Evolutionary conservation across 1,284 basidiomycete genomes (phyloP).

Genomic region (Cutaneotrichosporon cyanovorans): DNA sequence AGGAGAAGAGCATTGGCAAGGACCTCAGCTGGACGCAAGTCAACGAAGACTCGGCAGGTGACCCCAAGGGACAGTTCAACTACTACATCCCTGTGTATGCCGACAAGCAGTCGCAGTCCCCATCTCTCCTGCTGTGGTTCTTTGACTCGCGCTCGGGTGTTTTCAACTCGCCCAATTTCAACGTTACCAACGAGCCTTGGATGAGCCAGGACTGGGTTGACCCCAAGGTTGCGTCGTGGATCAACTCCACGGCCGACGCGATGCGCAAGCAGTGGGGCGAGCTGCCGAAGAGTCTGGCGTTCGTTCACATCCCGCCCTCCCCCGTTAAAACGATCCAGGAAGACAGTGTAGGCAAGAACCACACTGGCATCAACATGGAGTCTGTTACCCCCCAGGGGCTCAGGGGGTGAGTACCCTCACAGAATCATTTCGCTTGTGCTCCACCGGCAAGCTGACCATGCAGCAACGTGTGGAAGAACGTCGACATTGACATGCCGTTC

Average conservation of each 20-base stretch:
- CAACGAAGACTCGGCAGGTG: not conserved
- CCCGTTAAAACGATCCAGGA: not conserved
- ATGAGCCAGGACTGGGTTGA: constrained; percentile 20
- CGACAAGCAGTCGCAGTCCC: not conserved
- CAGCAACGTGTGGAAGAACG: constrained; percentile 1
- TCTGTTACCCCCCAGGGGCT: constrained; percentile 1
- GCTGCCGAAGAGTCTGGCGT: constrained; percentile 14
- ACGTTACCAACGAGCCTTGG: constrained; percentile 6
- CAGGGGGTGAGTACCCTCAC: not conserved
- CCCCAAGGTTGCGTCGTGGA: constrained; percentile 9
- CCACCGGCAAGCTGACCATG: not conserved
- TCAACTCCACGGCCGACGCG: constrained; percentile 1
- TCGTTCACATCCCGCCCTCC: constrained; percentile 18
- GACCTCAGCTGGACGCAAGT: constrained; percentile 4
- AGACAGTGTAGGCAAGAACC: not conserved
- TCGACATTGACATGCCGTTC: constrained; percentile 4
- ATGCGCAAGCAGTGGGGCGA: constrained; percentile 10
- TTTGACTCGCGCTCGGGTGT: constrained; percentile 15
- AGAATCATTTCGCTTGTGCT: too few species aligned
- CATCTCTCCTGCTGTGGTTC: constrained; percentile 21
- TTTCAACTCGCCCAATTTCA: constrained; percentile 12
- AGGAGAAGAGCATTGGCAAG: not conserved
- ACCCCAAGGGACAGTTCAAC: constrained; percentile 16
- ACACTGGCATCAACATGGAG: constrained; percentile 10
- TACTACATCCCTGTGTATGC: constrained; percentile 22